Conservation (phyloP, 208 protist species). For the Leishmania martiniquensis region DNA sequence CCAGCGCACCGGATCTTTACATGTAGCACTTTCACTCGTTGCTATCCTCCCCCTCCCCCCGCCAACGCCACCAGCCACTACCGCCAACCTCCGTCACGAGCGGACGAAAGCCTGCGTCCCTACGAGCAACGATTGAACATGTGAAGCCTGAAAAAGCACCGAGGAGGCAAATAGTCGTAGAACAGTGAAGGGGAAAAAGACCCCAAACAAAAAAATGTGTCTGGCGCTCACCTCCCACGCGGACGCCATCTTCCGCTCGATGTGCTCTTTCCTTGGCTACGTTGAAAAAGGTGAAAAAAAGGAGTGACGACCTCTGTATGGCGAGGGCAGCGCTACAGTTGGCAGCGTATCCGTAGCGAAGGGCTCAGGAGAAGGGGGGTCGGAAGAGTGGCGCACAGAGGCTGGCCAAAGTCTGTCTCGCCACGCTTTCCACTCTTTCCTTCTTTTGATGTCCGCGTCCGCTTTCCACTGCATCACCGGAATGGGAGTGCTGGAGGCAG, state of each 20-base stretch:
- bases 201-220: not conserved
- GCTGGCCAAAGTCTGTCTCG: not conserved
- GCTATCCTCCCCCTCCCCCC: not conserved
- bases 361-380: not conserved
- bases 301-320: not conserved
- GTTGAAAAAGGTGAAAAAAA: not conserved
- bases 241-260: not conserved
- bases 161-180: too few relatives aligned
- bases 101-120: too few relatives aligned
- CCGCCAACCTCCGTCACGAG: too few relatives aligned
- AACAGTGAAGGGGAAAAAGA: too few relatives aligned
- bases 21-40: not conserved
- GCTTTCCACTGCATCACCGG: too few relatives aligned
- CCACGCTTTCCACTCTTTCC: too few relatives aligned
- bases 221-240: not conserved
- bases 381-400: not conserved
- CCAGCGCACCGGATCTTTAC: not conserved
- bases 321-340: not conserved
- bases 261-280: too few relatives aligned
- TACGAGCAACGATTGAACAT: too few relatives aligned
- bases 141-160: too few relatives aligned
- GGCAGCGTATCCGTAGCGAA: not conserved
- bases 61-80: not conserved
- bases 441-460: too few relatives aligned
- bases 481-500: too few relatives aligned